Conservation (phyloP, 129 eudicot species). For the Arctium lappa region DNA sequence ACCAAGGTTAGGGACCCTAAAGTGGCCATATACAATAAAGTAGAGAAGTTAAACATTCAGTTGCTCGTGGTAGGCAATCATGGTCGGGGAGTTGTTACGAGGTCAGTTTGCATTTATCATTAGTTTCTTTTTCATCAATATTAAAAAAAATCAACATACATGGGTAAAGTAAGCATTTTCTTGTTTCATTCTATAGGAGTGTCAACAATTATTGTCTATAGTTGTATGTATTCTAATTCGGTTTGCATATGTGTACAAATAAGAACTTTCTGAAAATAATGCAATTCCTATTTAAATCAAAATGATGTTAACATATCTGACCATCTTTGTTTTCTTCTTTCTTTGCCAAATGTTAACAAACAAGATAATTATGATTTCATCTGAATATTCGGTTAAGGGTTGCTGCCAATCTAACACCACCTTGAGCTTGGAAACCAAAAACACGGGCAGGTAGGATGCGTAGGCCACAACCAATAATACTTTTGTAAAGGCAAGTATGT, state of each 20-base stretch:
- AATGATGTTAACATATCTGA: background rate
- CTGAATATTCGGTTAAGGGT: conserved; percentile 73
- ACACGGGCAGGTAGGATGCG: too few species aligned
- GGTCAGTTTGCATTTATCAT: conserved; percentile 15
- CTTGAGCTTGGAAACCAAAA: conserved; percentile 47
- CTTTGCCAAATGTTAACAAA: background rate
- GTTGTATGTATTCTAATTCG: background rate
- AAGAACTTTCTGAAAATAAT: background rate
- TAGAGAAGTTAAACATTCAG: conserved; percentile 23
- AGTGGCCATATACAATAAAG: conserved; percentile 39
- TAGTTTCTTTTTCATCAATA: background rate
- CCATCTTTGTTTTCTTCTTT: background rate
- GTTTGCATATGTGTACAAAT: conserved; percentile 7
- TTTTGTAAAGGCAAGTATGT: too few species aligned
- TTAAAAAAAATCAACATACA: background rate
- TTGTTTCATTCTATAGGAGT: conserved; percentile 12
- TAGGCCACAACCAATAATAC: too few species aligned
- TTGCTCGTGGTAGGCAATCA: conserved; percentile 42
- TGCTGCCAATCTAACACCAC: conserved; percentile 86
- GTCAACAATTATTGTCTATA: conserved; percentile 35
- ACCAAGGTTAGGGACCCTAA: conserved; percentile 36
- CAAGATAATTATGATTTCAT: conserved; percentile 17
- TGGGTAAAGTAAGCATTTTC: background rate
- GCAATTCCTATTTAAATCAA: background rate
- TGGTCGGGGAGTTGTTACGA: conserved; percentile 28